Evolutionary conservation across 2,329 filamentous ascomycete species (phyloP), one percentile per base, ranked within the genome.

Genomic region (Pseudocercospora pini-densiflorae): DNA sequence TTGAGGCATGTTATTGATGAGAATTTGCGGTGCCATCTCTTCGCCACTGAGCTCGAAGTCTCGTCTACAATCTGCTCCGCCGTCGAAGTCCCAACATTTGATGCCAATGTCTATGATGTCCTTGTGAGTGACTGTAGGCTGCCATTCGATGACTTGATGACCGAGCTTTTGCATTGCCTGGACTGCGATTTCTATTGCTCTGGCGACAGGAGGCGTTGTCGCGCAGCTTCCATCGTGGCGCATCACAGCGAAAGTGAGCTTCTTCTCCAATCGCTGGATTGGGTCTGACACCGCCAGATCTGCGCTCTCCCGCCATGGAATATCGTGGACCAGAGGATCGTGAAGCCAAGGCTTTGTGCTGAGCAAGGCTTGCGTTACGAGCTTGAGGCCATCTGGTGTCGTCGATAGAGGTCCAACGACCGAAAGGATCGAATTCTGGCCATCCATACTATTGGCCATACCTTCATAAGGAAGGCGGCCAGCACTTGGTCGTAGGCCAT

Each of bases 381-480:
- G 77, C 45, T 83, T 83, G 12, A 91, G 72, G 0, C 84, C 85
- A 1, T 82, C 80, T 1, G 85, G 77, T 0, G 85, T 87, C 0
- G 85, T 85, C 0, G 86, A 86, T 14, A 93, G 75, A 0, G 89
- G 88, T 0, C 89, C 90, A 12, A 90, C 83, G 1, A 90, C 87
- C 0, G 86, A 90, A 1, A 87, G 79, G 33, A 90, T 82, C 0
- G 83, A 85, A 69, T 86, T 88, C 71, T 92, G 88, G 0, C 90
- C 90, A 61, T 86, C 86, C 82, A 88, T 85, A 8, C 83, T 85
- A 73, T 89, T 90, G 0, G 88, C 87, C 79, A 86, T 85, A 19
- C 84, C 86, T 74, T 86, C 80, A 40, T 70, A 70, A 24, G 68
- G 68, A 0, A 89, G 77, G 27, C 87, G 79, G 0, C 86, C 86